These are phyloP conservation scores for Ocimum tenuiflorum DNA, from an alignment of 257 asterid species.

Conservation along the genomic window DNA sequence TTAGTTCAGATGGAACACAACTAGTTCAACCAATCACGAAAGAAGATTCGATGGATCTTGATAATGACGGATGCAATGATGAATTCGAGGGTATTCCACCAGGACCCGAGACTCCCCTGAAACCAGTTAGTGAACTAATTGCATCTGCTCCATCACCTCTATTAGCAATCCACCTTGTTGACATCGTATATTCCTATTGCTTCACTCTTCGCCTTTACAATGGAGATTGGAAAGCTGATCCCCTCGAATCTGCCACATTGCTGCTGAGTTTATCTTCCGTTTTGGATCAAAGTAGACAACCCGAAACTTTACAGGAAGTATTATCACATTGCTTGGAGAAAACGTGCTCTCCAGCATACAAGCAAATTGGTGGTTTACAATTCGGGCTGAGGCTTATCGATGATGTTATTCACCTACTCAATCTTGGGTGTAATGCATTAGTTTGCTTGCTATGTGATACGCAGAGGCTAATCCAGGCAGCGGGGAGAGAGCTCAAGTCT, in stretches of 20 bases:
- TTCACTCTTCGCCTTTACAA: conserved; percentile 86
- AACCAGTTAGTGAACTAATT: conserved; percentile 50
- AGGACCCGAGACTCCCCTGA: conserved; percentile 67
- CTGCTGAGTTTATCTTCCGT: conserved; percentile 55
- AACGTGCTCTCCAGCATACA: conserved; percentile 58
- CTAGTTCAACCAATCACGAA: conserved; percentile 51
- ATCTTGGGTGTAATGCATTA: conserved; percentile 52
- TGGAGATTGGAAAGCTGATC: conserved; percentile 70
- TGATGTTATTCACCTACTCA: conserved; percentile 42
- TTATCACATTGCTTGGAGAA: conserved; percentile 63
- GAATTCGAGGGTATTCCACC: conserved; percentile 44
- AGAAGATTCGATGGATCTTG: conserved; percentile 15
- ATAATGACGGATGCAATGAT: too few relatives aligned
- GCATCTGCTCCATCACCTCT: conserved; percentile 66
- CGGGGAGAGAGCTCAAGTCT: conserved; percentile 44
- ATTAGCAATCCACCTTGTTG: conserved; percentile 69
- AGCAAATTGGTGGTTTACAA: conserved; percentile 64
- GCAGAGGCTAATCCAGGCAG: conserved; percentile 46
- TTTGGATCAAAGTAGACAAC: conserved; percentile 47
- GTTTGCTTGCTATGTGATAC: conserved; percentile 69
- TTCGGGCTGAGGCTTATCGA: conserved; percentile 55
- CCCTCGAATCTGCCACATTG: conserved; percentile 44
- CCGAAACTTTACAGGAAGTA: conserved; percentile 59
- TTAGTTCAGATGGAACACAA: conserved; percentile 56
- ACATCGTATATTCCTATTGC: conserved; percentile 69